Base-by-base conservation (phyloP, 768 basidiomycete genomes). In the Tylopilus intermedius region DNA sequence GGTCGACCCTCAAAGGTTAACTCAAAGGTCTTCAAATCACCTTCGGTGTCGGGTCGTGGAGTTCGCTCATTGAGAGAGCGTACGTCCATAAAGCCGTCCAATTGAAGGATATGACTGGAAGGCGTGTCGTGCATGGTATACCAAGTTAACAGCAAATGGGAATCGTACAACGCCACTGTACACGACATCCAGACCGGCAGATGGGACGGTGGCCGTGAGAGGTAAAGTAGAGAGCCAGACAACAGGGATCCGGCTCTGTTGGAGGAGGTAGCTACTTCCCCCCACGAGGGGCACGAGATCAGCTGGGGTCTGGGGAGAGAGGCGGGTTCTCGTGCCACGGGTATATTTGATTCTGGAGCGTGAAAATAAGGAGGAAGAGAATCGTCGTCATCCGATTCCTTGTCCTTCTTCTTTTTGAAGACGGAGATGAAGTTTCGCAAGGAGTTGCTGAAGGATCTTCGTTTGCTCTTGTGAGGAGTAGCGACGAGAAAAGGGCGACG, bases 351-450 rank as follows among this genome's bases (percentile, higher is more conserved):
- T 43, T 60, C 58, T 29, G 53, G 52, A 37, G 47, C 39, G 32
- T 51, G 48, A 21, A 40, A 10, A 37, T 35, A 37, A 43, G 51
- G 49, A 26, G 18, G 43, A 45, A 47, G 21, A 32, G 29, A 51
- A 30, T 68, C 63, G 4, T 60, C 60, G 26, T 66, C 68, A 27
- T 67, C 67, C 1, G 56, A 56, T 44, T 68, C 68, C 50, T 58
- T 66, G 45, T 57, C 53, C 46, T 66, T 71, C 49, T 58, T 66
- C 65, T 80, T 84, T 68, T 76, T 83, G 71, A 86, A 76, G 4
- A 80, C 79, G 5, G 82, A 78, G 41, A 88, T 69, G 29, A 87
- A 63, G 58, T 81, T 86, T 38, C 79, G 76, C 56, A 88, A 69
- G 15, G 84, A 86, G 63, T 79, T 80, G 22, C 83, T 78, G 46